Conservation (phyloP, 2,329 filamentous ascomycete species). For the Ciborinia camelliae region DNA sequence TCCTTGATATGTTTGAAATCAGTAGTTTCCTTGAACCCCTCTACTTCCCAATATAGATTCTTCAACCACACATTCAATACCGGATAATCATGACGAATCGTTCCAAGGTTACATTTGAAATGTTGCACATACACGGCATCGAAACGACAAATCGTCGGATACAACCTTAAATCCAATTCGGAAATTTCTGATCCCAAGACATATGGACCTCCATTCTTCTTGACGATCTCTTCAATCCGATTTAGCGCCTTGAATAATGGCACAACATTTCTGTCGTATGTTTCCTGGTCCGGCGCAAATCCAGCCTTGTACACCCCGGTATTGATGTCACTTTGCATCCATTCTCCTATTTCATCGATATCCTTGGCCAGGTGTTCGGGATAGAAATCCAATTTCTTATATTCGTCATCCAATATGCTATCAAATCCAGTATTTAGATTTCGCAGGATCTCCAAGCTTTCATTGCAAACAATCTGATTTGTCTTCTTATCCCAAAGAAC, state of each 20-base stretch:
- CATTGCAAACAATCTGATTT: constrained; percentile 68
- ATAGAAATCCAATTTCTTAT: constrained; percentile 19
- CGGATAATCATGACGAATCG: constrained; percentile 63
- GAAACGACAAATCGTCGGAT: constrained; percentile 63
- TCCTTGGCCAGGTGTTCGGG: constrained; percentile 6
- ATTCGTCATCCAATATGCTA: constrained; percentile 19
- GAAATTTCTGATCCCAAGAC: constrained; percentile 63
- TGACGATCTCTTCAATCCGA: constrained; percentile 67
- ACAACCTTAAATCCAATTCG: constrained; percentile 66
- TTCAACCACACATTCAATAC: constrained; percentile 51
- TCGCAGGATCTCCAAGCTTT: constrained; percentile 75
- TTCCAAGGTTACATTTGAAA: constrained; percentile 61
- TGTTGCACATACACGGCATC: constrained; percentile 65
- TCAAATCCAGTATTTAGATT: constrained; percentile 65
- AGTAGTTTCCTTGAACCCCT: constrained; percentile 45
- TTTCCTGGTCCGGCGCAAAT: constrained; percentile 76
- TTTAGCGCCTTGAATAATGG: constrained; percentile 74
- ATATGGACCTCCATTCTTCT: constrained; percentile 41
- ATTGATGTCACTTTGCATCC: constrained; percentile 72
- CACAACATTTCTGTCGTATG: constrained; percentile 71
- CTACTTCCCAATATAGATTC: constrained; percentile 61
- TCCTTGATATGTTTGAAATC: constrained; percentile 50
- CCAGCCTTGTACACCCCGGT: constrained; percentile 71
- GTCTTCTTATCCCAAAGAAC: constrained; percentile 60
- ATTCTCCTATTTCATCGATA: constrained; percentile 55